Base-by-base conservation (phyloP, 768 basidiomycete species). In the Lactifluus rugatus region DNA sequence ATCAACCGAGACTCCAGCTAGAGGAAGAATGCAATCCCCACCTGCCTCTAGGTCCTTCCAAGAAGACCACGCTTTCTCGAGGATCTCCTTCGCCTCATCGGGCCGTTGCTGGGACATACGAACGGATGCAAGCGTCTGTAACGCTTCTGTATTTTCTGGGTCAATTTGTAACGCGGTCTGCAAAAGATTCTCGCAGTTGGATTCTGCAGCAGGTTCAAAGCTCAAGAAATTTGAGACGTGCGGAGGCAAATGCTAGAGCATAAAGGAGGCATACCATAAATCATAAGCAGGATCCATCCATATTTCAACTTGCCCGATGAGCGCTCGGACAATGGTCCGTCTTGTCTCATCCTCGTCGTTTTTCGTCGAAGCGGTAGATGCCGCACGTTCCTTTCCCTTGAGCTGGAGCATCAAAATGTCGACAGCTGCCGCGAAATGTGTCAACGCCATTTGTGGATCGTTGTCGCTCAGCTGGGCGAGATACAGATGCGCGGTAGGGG, bases 281-380 rank as follows among this genome's bases (percentile, higher is more conserved):
- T 94, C 91, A 63, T 86, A 85, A 2, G 79, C 78, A 31, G 87
- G 87, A 66, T 93, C 89, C 92, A 96, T 95, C 93, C 93, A 96
- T 16, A 94, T 88, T 68, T 95, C 93, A 25, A 94, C 86, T 79
- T 93, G 93, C 8, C 87, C 87, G 31, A 93, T 78, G 21, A 93
- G 77, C 8, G 89, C 90, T 41, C 86, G 77, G 11, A 93, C 84
- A 56, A 86, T 83, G 66, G 82, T 89, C 32, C 71, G 78, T 66
- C 76, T 83, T 48, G 83, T 69, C 63, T 89, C 85, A 2, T 74
- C 68, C 57, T 87, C 83, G 62, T 81, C 81, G 48, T 59, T 67
- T 53, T 66, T 70, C 5, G 67, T 67, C 51, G 70, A 75, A 57
- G 68, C 72, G 7, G 64, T 44, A 17, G 64, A 71, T 16, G 72